Evolutionary conservation across 2,329 filamentous ascomycete genomes (phyloP).

Genomic region (Lasiodiplodia citricola): DNA sequence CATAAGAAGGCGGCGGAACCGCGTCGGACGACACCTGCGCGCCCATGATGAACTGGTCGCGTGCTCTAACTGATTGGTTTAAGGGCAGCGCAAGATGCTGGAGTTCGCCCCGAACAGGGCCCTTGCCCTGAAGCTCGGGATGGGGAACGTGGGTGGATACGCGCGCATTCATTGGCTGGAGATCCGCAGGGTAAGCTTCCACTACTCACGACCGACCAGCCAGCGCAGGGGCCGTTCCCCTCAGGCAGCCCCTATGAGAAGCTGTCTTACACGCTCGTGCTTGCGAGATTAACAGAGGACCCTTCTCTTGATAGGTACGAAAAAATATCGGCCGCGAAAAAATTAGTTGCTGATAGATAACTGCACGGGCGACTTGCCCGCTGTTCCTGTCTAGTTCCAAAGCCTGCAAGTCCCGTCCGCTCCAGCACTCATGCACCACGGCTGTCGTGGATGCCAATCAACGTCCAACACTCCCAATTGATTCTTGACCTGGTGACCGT

Average conservation of each 20-base stretch:
- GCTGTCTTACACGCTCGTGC: constrained; percentile 11
- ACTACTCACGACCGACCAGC: not conserved
- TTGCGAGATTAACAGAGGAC: constrained; percentile 1
- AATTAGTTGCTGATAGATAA: constrained; percentile 21
- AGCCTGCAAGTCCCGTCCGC: constrained; percentile 91
- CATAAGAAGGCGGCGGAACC: constrained; percentile 15
- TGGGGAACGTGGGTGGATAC: constrained; percentile 3
- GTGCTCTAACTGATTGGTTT: constrained; percentile 24
- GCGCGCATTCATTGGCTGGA: not conserved
- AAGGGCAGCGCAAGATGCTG: not conserved
- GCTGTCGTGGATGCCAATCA: constrained; percentile 93
- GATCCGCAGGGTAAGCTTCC: constrained; percentile 5
- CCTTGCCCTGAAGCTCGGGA: constrained; percentile 3
- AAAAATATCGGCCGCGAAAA: not conserved
- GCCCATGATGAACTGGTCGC: constrained; percentile 16
- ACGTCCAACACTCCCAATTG: constrained; percentile 91
- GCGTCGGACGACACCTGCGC: not conserved
- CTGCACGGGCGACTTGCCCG: not conserved
- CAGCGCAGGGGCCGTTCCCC: not conserved
- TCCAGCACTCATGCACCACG: constrained; percentile 93
- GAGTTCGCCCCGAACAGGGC: not conserved
- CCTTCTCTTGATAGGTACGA: constrained; percentile 13
- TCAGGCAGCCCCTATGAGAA: constrained; percentile 9
- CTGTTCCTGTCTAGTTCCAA: constrained; percentile 63
- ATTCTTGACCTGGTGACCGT: constrained; percentile 84